phyloP scores from a whole-genome alignment of 225 moss, liverwort and hornwort genomes.

The Sphagnum contortum region DNA sequence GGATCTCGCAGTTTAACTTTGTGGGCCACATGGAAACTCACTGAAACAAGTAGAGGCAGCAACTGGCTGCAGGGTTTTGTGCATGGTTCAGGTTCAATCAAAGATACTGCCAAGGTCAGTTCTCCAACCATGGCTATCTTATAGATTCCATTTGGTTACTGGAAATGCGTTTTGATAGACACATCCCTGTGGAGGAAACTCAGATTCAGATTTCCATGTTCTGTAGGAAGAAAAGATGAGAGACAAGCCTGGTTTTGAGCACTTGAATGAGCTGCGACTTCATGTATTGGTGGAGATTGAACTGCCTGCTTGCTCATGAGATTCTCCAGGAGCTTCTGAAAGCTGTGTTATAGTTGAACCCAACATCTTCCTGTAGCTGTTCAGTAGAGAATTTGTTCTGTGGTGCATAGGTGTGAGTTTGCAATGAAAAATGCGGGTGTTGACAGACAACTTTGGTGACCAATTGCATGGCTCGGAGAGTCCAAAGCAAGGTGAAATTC shows the following conservation, averaged over 20 bases:
- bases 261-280: conserved; percentile 72
- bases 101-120: conserved; percentile 83
- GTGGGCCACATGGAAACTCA: conserved; percentile 86
- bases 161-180: not conserved
- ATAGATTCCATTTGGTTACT: not conserved
- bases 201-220: not conserved
- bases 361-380: too few relatives aligned
- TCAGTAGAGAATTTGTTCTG: too few relatives aligned
- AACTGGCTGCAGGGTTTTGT: conserved; percentile 84
- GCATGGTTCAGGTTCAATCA: conserved; percentile 85
- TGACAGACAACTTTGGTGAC: too few relatives aligned
- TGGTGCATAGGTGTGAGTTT: too few relatives aligned
- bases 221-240: conserved; percentile 89
- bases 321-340: conserved; percentile 79
- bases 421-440: too few relatives aligned
- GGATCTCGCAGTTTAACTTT: conserved; percentile 70
- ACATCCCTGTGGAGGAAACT: not conserved
- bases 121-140: conserved; percentile 3
- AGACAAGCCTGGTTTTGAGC: conserved; percentile 88
- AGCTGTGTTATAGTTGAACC: conserved; percentile 45
- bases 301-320: conserved; percentile 77
- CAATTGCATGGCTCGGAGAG: too few relatives aligned
- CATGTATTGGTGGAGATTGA: conserved; percentile 83
- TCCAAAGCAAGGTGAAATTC: too few relatives aligned
- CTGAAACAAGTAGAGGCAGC: conserved; percentile 89